Base-by-base conservation (phyloP, 257 asterid genomes). In the Solanum bulbocastanum region DNA sequence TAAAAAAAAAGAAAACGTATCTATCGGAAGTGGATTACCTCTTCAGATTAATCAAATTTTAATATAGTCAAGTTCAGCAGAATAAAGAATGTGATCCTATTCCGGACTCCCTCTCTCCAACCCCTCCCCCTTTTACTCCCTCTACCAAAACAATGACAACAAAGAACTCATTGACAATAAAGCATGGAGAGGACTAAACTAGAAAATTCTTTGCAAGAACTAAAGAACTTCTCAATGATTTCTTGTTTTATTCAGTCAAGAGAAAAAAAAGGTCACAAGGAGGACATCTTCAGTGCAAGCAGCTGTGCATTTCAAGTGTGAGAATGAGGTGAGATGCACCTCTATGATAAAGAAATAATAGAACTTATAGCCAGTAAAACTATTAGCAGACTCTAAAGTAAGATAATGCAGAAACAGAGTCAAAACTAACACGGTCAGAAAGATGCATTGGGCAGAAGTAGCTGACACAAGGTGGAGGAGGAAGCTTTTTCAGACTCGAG, bases 401-500 rank as follows among this genome's bases (percentile, higher is more conserved):
- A 49, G 85, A 49, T 49, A 79, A 42, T 18, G 69, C 68, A 81
- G 44, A 46, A 46, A 30, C 27, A 16, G 56, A 30, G 27, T 84
- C 58, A 44, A 87, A 71, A 93, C 98, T 93, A 87, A 96, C 99
- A 85, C 89, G 93, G 83, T 95, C 97, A 49, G 98, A 93, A 46
- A 97, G 98, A 92, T 97, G 99, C 98, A 95, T 96, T 30, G 99
- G 99, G 89, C 99, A 96, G 89, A 93, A 93, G 89, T 95, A 96
- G 93, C 94, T 93, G 90, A 97, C 97, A 87, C 99, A 96, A 66
- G 94, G 98, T 89, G 99, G 99, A 71, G 99, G 96, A 56, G 97
- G 91, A 91, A 90, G 89, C 92, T 91, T 97, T 85, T 94, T 90
- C 92, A 91, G 98, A 92, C 98, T 94, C 87, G 99, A 96, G 87